These are phyloP conservation scores for Quercus cerris DNA, from an alignment of 306 rosid species.

Conservation along the genomic window DNA sequence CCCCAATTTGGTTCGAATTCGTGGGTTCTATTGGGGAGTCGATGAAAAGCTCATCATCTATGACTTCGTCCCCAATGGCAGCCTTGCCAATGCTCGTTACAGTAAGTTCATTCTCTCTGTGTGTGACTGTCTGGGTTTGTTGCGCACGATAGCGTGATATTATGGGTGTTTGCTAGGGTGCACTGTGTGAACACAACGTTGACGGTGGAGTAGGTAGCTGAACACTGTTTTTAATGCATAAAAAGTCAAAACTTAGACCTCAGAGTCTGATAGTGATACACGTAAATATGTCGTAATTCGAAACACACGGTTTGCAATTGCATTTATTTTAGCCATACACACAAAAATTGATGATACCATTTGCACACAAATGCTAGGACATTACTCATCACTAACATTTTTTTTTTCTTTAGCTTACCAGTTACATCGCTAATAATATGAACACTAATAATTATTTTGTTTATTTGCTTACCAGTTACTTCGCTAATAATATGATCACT, in stretches of 20 bases:
- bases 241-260: slow-evolving; percentile 39
- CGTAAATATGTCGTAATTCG: background rate
- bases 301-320: background rate
- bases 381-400: too few relatives aligned
- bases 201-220: slow-evolving; percentile 64
- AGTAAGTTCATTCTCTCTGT: slow-evolving; percentile 40
- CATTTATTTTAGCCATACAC: too few relatives aligned
- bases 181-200: slow-evolving; percentile 6
- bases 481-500: background rate
- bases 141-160: slow-evolving; percentile 20
- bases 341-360: too few relatives aligned
- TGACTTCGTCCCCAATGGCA: slow-evolving; percentile 87
- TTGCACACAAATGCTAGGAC: too few relatives aligned
- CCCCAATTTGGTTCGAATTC: slow-evolving; percentile 79
- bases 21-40: slow-evolving; percentile 86
- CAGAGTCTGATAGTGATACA: background rate
- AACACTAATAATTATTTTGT: too few relatives aligned
- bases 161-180: slow-evolving; percentile 18
- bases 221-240: slow-evolving; percentile 30
- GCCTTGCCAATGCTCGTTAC: slow-evolving; percentile 95
- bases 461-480: too few relatives aligned
- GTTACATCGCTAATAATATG: too few relatives aligned
- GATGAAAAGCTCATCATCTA: slow-evolving; percentile 93
- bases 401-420: too few relatives aligned
- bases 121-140: background rate